Evolutionary conservation across 345 rosid species (phyloP).

Genomic region (Boechera divaricarpa): DNA sequence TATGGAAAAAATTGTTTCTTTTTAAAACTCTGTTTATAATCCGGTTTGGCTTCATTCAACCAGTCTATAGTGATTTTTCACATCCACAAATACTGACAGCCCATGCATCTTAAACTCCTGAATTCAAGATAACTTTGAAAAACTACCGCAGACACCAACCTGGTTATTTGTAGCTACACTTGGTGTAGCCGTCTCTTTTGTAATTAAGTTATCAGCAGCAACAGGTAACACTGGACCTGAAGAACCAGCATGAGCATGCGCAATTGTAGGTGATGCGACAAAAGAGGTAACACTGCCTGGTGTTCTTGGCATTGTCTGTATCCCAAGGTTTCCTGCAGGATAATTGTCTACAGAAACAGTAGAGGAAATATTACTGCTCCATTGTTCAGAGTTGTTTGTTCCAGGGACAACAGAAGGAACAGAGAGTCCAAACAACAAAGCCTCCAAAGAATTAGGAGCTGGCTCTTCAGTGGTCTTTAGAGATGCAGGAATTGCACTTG

Average conservation of each 20-base stretch:
- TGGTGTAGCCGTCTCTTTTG: conserved; percentile 37
- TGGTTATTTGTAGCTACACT: conserved; percentile 41
- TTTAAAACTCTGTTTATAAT: neutral
- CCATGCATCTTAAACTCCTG: conserved; percentile 9
- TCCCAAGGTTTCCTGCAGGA: conserved; percentile 31
- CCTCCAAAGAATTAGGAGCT: conserved; percentile 60
- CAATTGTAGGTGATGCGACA: conserved; percentile 40
- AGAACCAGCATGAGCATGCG: conserved; percentile 40
- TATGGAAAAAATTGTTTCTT: neutral
- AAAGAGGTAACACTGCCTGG: conserved; percentile 26
- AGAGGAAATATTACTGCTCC: conserved; percentile 32
- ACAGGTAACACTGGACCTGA: conserved; percentile 29
- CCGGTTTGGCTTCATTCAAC: neutral
- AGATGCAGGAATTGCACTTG: conserved; percentile 41
- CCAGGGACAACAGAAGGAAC: conserved; percentile 45
- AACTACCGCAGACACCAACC: conserved; percentile 46
- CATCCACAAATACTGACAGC: neutral
- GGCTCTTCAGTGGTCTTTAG: conserved; percentile 44
- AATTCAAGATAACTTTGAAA: neutral
- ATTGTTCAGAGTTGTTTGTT: conserved; percentile 27
- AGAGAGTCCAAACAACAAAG: conserved; percentile 60
- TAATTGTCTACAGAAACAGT: conserved; percentile 22
- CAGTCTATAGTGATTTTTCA: neutral
- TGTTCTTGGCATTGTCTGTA: conserved; percentile 27
- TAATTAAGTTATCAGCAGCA: conserved; percentile 27